Base-by-base conservation (phyloP, 2,329 filamentous ascomycete genomes). In the Aspergillus sp. region DNA sequence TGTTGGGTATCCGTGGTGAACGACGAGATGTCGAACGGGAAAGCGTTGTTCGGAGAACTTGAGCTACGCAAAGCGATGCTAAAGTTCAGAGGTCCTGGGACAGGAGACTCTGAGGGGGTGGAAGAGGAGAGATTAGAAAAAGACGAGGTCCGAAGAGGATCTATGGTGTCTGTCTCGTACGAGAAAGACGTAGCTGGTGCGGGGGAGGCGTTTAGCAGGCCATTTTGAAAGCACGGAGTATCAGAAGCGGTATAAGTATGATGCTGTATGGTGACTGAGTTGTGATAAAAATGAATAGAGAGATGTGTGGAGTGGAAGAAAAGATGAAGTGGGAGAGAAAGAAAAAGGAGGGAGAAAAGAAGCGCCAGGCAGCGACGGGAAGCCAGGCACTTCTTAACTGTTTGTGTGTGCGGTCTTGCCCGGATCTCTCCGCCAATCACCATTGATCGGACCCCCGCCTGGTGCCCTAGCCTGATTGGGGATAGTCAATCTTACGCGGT, bases 1-100 rank as follows among this genome's bases (percentile, higher is more conserved):
- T 78, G 77, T 66, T 71, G 71, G 69, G 74, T 71, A 80, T 81
- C 78, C 79, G 79, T 81, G 74, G 69, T 79, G 79, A 79, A 80
- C 75, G 79, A 79, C 76, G 72, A 73, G 54, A 74, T 58, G 77
- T 79, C 76, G 76, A 75, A 73, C 72, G 76, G 66, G 61, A 69
- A 58, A 72, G 75, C 73, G 61, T 66, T 74, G 70, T 66, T 67
- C 27, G 62, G 63, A 62, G 77, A 77, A 78, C 74, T 77, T 71
- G 74, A 73, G 77, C 77, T 75, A 77, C 74, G 71, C 73, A 72
- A 70, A 66, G 75, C 73, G 74, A 67, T 71, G 74, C 75, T 71
- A 39, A 73, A 75, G 75, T 78, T 79, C 78, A 80, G 76, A 80
- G 77, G 66, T 75, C 74, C 77, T 74, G 67, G 63, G 63, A 70